Evolutionary conservation across 169 alveolate species (phyloP).

Genomic region (Plasmodium vivax): DNA sequence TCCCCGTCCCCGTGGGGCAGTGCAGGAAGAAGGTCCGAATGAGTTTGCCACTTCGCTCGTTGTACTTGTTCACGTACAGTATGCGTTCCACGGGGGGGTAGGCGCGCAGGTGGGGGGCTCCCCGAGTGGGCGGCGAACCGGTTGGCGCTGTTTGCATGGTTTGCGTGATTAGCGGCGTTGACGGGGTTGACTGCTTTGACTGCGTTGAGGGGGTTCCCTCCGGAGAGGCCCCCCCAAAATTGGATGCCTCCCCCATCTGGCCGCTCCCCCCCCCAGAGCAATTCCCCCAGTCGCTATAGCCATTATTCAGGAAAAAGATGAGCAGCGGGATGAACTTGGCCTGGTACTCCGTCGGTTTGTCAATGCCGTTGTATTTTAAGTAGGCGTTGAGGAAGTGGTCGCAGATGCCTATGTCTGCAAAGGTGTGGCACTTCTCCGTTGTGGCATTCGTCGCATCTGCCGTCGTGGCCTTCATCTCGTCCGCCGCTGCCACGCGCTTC

Average conservation of each 20-base stretch:
- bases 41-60: not conserved
- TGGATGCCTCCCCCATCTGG: not conserved
- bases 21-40: conserved; percentile 55
- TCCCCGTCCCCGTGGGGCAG: conserved; percentile 71
- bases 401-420: conserved; percentile 28
- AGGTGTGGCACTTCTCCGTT: not conserved
- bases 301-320: conserved; percentile 23
- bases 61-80: conserved; percentile 41
- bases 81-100: conserved; percentile 10
- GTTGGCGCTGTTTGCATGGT: too few species aligned
- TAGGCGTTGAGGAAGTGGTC: conserved; percentile 49
- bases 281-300: not conserved
- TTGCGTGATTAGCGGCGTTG: not conserved
- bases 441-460: not conserved
- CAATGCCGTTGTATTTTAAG: conserved; percentile 39
- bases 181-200: not conserved
- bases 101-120: not conserved
- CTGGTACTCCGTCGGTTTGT: conserved; percentile 26
- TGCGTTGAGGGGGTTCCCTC: not conserved
- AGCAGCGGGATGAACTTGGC: conserved; percentile 27
- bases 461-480: not conserved
- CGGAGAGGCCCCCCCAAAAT: not conserved
- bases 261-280: not conserved
- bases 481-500: not conserved
- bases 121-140: not conserved